phyloP scores from a whole-genome alignment of 176 grass and related monocot genomes.

The Saccharum officinarum region DNA sequence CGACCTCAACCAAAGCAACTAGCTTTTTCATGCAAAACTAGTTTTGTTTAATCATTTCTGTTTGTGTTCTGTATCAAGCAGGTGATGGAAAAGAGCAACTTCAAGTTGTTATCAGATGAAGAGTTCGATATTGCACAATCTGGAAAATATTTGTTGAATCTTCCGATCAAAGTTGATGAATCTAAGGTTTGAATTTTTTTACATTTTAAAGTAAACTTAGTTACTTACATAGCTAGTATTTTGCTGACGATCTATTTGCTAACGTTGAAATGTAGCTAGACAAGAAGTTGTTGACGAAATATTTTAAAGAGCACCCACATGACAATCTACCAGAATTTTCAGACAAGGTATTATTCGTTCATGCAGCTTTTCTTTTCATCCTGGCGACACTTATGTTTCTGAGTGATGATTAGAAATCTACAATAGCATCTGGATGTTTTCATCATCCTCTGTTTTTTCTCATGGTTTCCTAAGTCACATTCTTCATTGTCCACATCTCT shows the following conservation, averaged over 20 bases:
- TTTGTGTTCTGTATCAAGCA: constrained; percentile 34
- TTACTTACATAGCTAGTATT: constrained; percentile 4
- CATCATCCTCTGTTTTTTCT: constrained; percentile 22
- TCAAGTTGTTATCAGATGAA: constrained; percentile 85
- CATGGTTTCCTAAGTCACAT: background rate
- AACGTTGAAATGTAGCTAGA: constrained; percentile 68
- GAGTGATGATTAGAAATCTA: constrained; percentile 12
- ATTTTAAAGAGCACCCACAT: constrained; percentile 72
- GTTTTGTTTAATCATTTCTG: constrained; percentile 15
- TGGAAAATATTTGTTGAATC: constrained; percentile 85
- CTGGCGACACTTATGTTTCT: background rate
- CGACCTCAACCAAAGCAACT: background rate
- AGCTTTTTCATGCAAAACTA: background rate
- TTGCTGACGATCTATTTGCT: constrained; percentile 20
- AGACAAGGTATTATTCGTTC: constrained; percentile 68
- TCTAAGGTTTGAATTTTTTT: constrained; percentile 60
- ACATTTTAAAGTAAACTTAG: background rate
- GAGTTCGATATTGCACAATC: constrained; percentile 81
- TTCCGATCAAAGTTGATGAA: constrained; percentile 96
- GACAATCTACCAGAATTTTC: constrained; percentile 74
- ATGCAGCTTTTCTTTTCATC: constrained; percentile 1
- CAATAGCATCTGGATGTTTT: background rate
- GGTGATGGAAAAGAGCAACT: constrained; percentile 93
- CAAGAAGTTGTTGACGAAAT: constrained; percentile 58
- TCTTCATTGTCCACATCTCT: constrained; percentile 17